These are phyloP conservation scores for Globisporangium cystogenes DNA, from an alignment of 352 stramenopile species.

Conservation along the genomic window DNA sequence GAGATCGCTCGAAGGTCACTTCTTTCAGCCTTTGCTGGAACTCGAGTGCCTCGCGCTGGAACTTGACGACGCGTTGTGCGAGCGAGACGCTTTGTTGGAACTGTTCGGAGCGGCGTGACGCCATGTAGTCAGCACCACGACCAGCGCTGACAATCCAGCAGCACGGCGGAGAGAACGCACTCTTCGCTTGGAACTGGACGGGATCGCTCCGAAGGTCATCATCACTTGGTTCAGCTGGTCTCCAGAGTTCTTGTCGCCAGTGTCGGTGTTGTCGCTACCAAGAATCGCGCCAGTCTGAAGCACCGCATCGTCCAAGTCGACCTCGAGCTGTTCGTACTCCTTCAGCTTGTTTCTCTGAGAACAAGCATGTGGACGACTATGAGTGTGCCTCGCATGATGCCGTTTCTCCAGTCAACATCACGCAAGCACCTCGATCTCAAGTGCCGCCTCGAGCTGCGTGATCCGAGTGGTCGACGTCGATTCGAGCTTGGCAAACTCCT, in stretches of 20 bases:
- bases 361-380: neutral
- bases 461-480: constrained; percentile 56
- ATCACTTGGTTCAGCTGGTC: constrained; percentile 36
- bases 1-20: constrained; percentile 18
- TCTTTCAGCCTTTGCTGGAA: constrained; percentile 32
- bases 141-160: too few relatives aligned
- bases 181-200: constrained; percentile 54
- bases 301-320: constrained; percentile 64
- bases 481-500: constrained; percentile 68
- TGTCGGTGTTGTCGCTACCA: neutral
- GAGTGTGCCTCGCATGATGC: neutral
- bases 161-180: constrained; percentile 18
- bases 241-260: neutral
- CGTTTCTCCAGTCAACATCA: too few relatives aligned
- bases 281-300: constrained; percentile 51
- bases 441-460: constrained; percentile 38
- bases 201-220: constrained; percentile 61
- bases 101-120: too few relatives aligned
- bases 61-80: constrained; percentile 64
- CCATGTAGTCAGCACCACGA: too few relatives aligned
- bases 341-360: constrained; percentile 46
- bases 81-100: constrained; percentile 73
- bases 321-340: constrained; percentile 70
- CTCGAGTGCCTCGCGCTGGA: constrained; percentile 42
- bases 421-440: constrained; percentile 42